phyloP scores from a whole-genome alignment of 805 yeast genomes.

The Saturnispora sanitii region DNA sequence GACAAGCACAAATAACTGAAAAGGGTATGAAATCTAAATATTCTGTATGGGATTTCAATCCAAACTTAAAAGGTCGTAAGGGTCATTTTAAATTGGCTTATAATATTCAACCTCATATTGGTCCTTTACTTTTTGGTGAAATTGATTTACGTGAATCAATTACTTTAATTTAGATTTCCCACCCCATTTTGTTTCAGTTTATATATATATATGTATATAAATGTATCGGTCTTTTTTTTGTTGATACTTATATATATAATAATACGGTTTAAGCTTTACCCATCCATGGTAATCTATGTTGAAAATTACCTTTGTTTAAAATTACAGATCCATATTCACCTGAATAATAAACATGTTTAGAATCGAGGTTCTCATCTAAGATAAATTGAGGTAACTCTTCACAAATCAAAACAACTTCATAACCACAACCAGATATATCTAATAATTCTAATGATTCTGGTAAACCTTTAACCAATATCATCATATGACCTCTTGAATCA shows the following conservation, averaged over 20 bases:
- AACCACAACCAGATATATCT: slow-evolving; percentile 8
- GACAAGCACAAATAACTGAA: slow-evolving; percentile 46
- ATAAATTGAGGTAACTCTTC: slow-evolving; percentile 2
- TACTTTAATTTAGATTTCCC: slow-evolving; percentile 21
- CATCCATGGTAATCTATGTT: slow-evolving; percentile 5
- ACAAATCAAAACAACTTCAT: slow-evolving; percentile 8
- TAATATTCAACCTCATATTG: slow-evolving; percentile 89
- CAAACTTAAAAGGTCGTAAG: slow-evolving; percentile 48
- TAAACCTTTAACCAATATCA: slow-evolving; percentile 2
- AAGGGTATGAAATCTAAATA: slow-evolving; percentile 57
- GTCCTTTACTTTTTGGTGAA: slow-evolving; percentile 65
- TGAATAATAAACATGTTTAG: slow-evolving; percentile 3
- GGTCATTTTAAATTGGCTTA: slow-evolving; percentile 69
- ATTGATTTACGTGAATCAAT: slow-evolving; percentile 24
- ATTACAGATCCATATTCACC: slow-evolving; percentile 9
- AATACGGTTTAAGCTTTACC: slow-evolving; percentile 4
- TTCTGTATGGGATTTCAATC: slow-evolving; percentile 77
- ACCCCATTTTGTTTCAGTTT: not conserved
- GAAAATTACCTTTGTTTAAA: slow-evolving; percentile 1
- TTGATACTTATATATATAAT: too few relatives aligned
- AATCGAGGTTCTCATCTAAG: not conserved
- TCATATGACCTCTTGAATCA: slow-evolving; percentile 6
- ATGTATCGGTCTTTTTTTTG: too few relatives aligned
- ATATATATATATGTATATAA: not conserved
- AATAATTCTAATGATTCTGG: slow-evolving; percentile 6